Base-by-base conservation (phyloP, 179 eudicot species). In the Nepenthes alata region DNA sequence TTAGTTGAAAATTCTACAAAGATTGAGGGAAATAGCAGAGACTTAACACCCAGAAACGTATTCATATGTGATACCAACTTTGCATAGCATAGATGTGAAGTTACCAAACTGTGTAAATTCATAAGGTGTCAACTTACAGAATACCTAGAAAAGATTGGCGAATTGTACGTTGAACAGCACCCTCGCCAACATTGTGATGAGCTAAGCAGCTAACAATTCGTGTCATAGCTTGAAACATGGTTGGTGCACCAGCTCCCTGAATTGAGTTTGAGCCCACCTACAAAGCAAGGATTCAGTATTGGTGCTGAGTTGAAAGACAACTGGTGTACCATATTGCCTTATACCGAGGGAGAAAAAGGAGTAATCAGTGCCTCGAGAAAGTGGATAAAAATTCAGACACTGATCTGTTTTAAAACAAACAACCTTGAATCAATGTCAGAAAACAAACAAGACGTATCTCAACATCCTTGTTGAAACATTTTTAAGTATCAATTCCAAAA, bases 161-260 rank as follows among this genome's bases (percentile, higher is more conserved):
- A 69, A 91, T 86, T 37, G 91, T 76, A 60, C 95, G 88, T 52
- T 91, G 85, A 68, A 81, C 72, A 69, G 72, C 74, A 58, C 77
- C 79, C 73, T 86, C 98, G 37, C 87, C 74, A 50, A 78, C 72
- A 74, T 71, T 71, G 5, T 78, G 77, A 64, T 67, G 72, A 74
- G 81, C 76, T 69, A 91, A 72, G 83, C 86, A 83, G 70, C 80
- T 76, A 78, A 69, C 77, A 64, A 91, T 83, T 50, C 98, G 83
- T 71, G 80, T 84, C 89, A 91, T 89, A 60, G 93, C 89, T 76
- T 89, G 90, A 75, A 91, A 91, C 75, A 91, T 83, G 72, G 98
- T 91, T 66, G 96, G 98, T 55, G 98, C 98, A 78, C 98, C 96
- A 57, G 98, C 98, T 72, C 96, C 98, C 65, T 91, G 98, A 72